Conservation (phyloP, 1,284 basidiomycete species). For the Xerocomus minutiporus region DNA sequence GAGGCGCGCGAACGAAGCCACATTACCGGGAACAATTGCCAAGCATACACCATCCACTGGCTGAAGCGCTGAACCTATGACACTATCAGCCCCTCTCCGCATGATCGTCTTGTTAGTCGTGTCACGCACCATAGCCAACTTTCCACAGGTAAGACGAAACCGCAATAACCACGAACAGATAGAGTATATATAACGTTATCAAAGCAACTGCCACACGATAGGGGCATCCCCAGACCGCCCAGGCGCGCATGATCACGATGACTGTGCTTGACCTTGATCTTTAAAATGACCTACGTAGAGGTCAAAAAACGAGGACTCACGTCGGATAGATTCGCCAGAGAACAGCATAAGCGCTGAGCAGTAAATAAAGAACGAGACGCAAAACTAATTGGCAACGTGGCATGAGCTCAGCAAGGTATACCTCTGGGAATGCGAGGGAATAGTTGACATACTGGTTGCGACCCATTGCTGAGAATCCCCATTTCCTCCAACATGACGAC, state of each 20-base stretch:
- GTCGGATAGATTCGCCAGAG: conserved; percentile 11
- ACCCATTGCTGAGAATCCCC: conserved; percentile 2
- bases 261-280: conserved; percentile 7
- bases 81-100: neutral
- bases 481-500: neutral
- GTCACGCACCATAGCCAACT: neutral
- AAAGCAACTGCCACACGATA: conserved; percentile 1
- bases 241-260: conserved; percentile 14
- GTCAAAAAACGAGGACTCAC: conserved; percentile 3
- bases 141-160: conserved; percentile 4
- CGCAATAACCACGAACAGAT: conserved; percentile 3
- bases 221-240: conserved; percentile 14
- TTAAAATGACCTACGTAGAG: neutral
- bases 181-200: conserved; percentile 3
- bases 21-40: conserved; percentile 4
- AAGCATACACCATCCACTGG: conserved; percentile 4
- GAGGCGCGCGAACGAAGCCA: neutral
- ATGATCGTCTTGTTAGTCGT: neutral
- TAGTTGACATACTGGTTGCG: conserved; percentile 3
- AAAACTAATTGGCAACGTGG: conserved; percentile 6
- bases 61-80: neutral
- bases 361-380: conserved; percentile 5
- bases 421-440: no score
- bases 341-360: conserved; percentile 6
- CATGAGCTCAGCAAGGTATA: neutral